Conservation (phyloP, 1,284 basidiomycete species). For the Cryptococcus sp. region DNA sequence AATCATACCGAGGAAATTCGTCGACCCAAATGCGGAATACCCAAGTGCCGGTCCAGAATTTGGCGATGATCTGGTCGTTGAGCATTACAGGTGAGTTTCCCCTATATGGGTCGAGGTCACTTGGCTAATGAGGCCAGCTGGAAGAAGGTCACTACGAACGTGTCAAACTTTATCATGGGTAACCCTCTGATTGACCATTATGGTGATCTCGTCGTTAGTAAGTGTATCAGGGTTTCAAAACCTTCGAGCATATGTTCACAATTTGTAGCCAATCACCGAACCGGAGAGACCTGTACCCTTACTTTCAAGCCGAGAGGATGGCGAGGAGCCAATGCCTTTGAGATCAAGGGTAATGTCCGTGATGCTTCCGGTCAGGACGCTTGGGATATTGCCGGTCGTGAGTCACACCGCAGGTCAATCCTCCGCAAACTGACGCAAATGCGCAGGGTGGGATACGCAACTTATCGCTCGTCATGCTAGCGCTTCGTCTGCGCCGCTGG, state of each 20-base stretch:
- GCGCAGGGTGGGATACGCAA: constrained; percentile 79
- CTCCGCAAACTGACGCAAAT: neutral
- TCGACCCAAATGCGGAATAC: constrained; percentile 35
- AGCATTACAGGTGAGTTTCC: constrained; percentile 41
- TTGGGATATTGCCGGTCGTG: constrained; percentile 84
- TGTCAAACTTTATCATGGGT: constrained; percentile 91
- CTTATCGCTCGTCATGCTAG: constrained; percentile 78
- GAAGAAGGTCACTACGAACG: constrained; percentile 82
- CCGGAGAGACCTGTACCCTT: constrained; percentile 79
- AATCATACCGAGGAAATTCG: constrained; percentile 65
- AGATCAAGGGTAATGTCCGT: constrained; percentile 81
- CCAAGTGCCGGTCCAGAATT: constrained; percentile 41
- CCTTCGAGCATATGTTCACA: constrained; percentile 12
- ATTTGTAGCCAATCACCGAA: constrained; percentile 77
- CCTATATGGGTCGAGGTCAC: neutral
- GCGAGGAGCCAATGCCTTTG: constrained; percentile 85
- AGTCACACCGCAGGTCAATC: constrained; percentile 9
- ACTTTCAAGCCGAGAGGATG: constrained; percentile 96
- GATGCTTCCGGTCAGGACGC: constrained; percentile 62
- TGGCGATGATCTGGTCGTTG: constrained; percentile 33
- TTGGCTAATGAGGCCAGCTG: constrained; percentile 16
- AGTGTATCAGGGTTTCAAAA: constrained; percentile 5
- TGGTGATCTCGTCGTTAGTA: constrained; percentile 81
- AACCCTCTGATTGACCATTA: constrained; percentile 95
- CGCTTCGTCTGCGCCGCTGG: constrained; percentile 60